Evolutionary conservation across 306 rosid species (phyloP).

Genomic region (Arachis hypogaea): DNA sequence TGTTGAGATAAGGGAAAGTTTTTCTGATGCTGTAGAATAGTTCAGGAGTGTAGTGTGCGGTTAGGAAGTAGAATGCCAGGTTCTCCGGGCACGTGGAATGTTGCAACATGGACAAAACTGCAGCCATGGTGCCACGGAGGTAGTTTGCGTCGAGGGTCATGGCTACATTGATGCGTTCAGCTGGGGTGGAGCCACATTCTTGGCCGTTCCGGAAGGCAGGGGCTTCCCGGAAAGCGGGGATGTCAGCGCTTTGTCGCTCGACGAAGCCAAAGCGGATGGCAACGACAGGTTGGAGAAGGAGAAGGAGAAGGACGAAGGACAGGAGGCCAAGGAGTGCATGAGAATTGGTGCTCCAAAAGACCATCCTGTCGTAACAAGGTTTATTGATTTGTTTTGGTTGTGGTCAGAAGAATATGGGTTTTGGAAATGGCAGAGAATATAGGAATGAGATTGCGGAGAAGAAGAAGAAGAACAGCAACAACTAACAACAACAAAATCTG

Average conservation of each 20-base stretch:
- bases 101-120: conserved; percentile 59
- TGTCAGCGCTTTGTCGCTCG: conserved; percentile 7
- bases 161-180: conserved; percentile 54
- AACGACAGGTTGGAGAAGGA: conserved; percentile 20
- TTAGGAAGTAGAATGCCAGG: conserved; percentile 59
- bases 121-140: conserved; percentile 75
- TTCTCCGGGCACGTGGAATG: conserved; percentile 70
- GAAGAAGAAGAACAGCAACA: no score
- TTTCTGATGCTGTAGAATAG: conserved; percentile 52
- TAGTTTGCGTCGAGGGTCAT: conserved; percentile 78
- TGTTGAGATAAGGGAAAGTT: conserved; percentile 65
- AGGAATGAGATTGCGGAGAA: background rate
- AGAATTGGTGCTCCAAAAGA: conserved; percentile 46
- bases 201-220: conserved; percentile 63
- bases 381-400: background rate
- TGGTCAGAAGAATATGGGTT: conserved; percentile 18
- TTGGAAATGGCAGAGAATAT: conserved; percentile 17
- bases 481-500: conserved; percentile 19
- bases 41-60: conserved; percentile 41
- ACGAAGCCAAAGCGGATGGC: conserved; percentile 50
- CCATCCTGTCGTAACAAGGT: conserved; percentile 59
- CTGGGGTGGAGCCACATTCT: conserved; percentile 42
- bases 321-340: conserved; percentile 65
- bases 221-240: conserved; percentile 65
- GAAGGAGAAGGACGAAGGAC: conserved; percentile 48